Evolutionary conservation across 805 yeast species (phyloP), one percentile per base, ranked within the genome.

Genomic region (Maudiozyma turicensis): DNA sequence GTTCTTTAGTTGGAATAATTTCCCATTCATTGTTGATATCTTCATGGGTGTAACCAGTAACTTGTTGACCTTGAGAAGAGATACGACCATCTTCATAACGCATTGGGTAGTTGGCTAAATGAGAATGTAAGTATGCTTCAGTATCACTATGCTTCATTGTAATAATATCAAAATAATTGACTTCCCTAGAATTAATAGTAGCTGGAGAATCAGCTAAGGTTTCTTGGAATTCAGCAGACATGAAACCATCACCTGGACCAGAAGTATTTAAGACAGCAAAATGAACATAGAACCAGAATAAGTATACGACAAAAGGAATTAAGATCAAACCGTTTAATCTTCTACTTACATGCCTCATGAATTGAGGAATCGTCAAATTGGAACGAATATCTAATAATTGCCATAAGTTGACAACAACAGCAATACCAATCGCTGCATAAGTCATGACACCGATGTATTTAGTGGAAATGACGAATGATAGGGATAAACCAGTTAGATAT

Each of bases 371-470:
- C 0, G 86, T 68, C 52, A 84, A 73, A 1, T 93, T 91, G 34
- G 77, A 75, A 53, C 75, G 74, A 57, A 79, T 69, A 63, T 91
- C 96, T 45, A 93, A 73, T 57, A 90, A 71, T 53, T 78, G 76
- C 99, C 99, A 93, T 59, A 93, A 72, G 61, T 93, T 98, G 61
- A 81, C 75, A 6, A 77, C 59, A 7, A 93, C 97, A 42, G 95
- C 96, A 50, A 79, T 67, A 33, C 99, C 99, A 56, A 93, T 80
- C 47, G 95, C 80, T 45, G 82, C 74, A 66, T 84, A 93, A 0
- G 98, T 89, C 73, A 93, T 84, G 8, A 85, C 84, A 67, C 99
- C 99, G 41, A 93, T 96, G 67, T 93, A 90, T 65, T 93, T 93
- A 50, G 97, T 93, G 43, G 96, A 85, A 51, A 93, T 91, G 33